These are phyloP conservation scores for Rhododendron williamsianum DNA, from an alignment of 148 eudicot genomes.

Conservation along the genomic window DNA sequence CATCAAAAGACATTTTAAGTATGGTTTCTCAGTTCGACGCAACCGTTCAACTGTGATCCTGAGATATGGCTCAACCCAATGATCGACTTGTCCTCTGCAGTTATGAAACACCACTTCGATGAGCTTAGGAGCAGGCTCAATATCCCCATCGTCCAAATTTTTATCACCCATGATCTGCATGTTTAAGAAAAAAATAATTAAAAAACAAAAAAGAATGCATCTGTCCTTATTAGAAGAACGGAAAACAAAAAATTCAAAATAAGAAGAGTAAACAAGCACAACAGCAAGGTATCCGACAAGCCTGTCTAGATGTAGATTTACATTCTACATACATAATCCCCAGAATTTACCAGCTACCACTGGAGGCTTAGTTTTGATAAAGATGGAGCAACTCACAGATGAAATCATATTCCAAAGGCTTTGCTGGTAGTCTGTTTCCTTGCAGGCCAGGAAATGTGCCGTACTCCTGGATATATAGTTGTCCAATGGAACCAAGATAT, in stretches of 20 bases:
- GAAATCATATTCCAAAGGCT: slow-evolving; percentile 93
- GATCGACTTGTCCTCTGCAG: slow-evolving; percentile 93
- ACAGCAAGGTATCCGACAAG: neutral
- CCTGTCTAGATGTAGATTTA: neutral
- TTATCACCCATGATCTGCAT: slow-evolving; percentile 78
- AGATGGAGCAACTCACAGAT: slow-evolving; percentile 44
- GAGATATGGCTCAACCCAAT: slow-evolving; percentile 93
- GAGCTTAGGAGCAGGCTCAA: slow-evolving; percentile 99
- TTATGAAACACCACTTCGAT: slow-evolving; percentile 88
- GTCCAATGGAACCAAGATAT: slow-evolving; percentile 92
- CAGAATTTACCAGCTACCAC: neutral
- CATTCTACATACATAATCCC: neutral
- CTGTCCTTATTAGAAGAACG: neutral
- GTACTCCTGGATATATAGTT: slow-evolving; percentile 92
- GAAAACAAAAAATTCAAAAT: neutral
- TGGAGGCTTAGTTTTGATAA: neutral
- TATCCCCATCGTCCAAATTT: slow-evolving; percentile 89
- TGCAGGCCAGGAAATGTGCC: slow-evolving; percentile 74
- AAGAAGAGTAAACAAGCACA: neutral
- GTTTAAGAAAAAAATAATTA: neutral
- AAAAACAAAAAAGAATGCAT: neutral
- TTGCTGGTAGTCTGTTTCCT: slow-evolving; percentile 97
- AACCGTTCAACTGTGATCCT: slow-evolving; percentile 74
- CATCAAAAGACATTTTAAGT: slow-evolving; percentile 72
- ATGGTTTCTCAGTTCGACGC: slow-evolving; percentile 66